A percentile compares a stretch with the other conserved stretches of the same genome.
phyloP scores from a whole-genome alignment of 1,284 basidiomycete genomes.

The Apiotrichum veenhuisii region DNA sequence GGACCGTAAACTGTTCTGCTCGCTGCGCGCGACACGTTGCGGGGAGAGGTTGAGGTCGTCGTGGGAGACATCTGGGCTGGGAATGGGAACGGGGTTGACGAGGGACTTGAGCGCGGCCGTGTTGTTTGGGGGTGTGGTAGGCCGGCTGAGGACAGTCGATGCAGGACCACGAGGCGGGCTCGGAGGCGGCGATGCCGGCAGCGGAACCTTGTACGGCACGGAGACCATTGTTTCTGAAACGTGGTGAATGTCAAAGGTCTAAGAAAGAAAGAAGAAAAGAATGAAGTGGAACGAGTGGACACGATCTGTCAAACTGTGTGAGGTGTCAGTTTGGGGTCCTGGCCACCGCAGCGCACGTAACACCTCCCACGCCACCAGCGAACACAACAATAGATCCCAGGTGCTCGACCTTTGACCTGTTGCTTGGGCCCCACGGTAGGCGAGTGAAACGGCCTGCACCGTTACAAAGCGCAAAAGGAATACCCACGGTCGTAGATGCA shows the following conservation, averaged over 20 bases:
- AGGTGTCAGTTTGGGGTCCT: no score
- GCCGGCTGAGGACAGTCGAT: not conserved
- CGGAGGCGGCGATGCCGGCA: conserved; percentile 18
- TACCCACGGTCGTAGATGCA: not conserved
- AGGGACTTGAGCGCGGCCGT: not conserved
- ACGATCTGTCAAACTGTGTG: not conserved
- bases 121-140: not conserved
- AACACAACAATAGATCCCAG: no score
- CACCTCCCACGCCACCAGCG: not conserved
- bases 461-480: not conserved
- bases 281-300: no score
- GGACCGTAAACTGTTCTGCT: not conserved
- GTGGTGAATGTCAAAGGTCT: no score
- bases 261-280: not conserved
- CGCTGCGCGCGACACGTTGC: not conserved
- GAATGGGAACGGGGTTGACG: conserved; percentile 2
- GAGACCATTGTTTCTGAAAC: conserved; percentile 20
- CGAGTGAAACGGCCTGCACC: not conserved
- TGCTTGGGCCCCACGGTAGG: not conserved
- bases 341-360: no score
- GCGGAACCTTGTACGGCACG: conserved; percentile 11
- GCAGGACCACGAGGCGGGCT: conserved; percentile 13
- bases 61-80: conserved; percentile 10
- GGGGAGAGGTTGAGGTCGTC: conserved; percentile 8
- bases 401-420: not conserved